These are phyloP conservation scores for Stentor roeselii DNA, from an alignment of 73 alveolate genomes.

Conservation along the genomic window DNA sequence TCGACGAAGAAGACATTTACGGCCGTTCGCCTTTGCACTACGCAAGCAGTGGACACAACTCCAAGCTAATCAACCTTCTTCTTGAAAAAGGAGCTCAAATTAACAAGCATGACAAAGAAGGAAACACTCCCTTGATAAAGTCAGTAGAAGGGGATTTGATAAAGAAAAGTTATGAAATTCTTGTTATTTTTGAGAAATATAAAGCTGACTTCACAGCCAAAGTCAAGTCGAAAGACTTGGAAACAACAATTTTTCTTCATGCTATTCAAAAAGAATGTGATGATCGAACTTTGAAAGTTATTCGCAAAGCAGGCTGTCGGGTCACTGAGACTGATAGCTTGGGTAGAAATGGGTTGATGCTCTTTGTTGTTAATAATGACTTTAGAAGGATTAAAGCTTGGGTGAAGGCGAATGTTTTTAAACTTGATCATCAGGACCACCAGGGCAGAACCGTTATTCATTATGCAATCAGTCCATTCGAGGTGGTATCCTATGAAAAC, in stretches of 20 bases:
- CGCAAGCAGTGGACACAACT: constrained; percentile 24
- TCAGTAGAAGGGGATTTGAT: constrained; percentile 38
- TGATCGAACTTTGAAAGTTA: too few species aligned
- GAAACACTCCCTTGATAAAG: constrained; percentile 37
- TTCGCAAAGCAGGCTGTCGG: constrained; percentile 33
- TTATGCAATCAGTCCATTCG: constrained; percentile 64
- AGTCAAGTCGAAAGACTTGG: not conserved
- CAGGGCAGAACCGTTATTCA: constrained; percentile 74
- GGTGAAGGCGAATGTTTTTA: constrained; percentile 36
- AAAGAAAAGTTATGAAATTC: constrained; percentile 12
- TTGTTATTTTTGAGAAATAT: not conserved
- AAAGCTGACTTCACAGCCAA: not conserved
- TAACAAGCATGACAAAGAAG: constrained; percentile 18
- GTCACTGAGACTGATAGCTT: constrained; percentile 50
- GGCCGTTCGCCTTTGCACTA: constrained; percentile 65
- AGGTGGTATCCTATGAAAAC: constrained; percentile 88
- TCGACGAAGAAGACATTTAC: constrained; percentile 39
- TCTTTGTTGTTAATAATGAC: constrained; percentile 66
- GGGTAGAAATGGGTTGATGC: constrained; percentile 61
- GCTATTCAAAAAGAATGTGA: not conserved
- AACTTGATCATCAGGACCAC: constrained; percentile 54
- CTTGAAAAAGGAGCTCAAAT: constrained; percentile 30
- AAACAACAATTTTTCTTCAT: not conserved
- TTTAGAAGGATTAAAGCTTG: constrained; percentile 41
- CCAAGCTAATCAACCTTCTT: constrained; percentile 27